phyloP scores from a whole-genome alignment of 1,139 yeast species.

The Meyerozyma smithsonii region DNA sequence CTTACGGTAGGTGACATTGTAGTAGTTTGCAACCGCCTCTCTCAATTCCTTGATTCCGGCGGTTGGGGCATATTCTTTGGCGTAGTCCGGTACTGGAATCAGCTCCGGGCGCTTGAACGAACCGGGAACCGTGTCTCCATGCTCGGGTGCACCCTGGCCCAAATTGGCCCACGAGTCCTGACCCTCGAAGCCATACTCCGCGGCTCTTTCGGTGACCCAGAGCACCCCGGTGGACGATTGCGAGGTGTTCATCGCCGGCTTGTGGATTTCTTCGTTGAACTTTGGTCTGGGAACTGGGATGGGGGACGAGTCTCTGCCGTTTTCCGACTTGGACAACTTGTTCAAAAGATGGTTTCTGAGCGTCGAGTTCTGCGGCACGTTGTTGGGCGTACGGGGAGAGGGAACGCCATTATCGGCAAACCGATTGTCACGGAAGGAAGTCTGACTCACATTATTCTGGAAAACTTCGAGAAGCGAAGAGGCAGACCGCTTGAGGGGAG shows the following conservation, averaged over 20 bases:
- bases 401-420: slow-evolving; percentile 14
- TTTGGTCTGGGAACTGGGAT: slow-evolving; percentile 51
- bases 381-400: slow-evolving; percentile 17
- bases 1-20: slow-evolving; percentile 54
- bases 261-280: slow-evolving; percentile 41
- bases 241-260: slow-evolving; percentile 59
- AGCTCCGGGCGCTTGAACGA: slow-evolving; percentile 54
- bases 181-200: slow-evolving; percentile 51
- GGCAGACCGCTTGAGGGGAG: slow-evolving; percentile 36
- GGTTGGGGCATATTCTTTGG: slow-evolving; percentile 62
- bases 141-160: slow-evolving; percentile 72
- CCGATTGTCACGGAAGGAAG: slow-evolving; percentile 5
- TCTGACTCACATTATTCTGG: slow-evolving; percentile 6
- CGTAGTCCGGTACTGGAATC: slow-evolving; percentile 47
- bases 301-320: slow-evolving; percentile 42
- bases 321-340: slow-evolving; percentile 28
- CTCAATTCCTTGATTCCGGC: slow-evolving; percentile 57
- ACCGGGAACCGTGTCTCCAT: slow-evolving; percentile 58
- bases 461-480: slow-evolving; percentile 36
- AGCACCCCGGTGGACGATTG: slow-evolving; percentile 67
- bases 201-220: slow-evolving; percentile 67
- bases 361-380: slow-evolving; percentile 6
- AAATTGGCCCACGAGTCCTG: slow-evolving; percentile 59
- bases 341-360: slow-evolving; percentile 21
- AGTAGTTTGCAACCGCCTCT: slow-evolving; percentile 58